These are phyloP conservation scores for Diaporthe citrichinensis DNA, from an alignment of 2,329 filamentous ascomycete species.

Conservation along the genomic window DNA sequence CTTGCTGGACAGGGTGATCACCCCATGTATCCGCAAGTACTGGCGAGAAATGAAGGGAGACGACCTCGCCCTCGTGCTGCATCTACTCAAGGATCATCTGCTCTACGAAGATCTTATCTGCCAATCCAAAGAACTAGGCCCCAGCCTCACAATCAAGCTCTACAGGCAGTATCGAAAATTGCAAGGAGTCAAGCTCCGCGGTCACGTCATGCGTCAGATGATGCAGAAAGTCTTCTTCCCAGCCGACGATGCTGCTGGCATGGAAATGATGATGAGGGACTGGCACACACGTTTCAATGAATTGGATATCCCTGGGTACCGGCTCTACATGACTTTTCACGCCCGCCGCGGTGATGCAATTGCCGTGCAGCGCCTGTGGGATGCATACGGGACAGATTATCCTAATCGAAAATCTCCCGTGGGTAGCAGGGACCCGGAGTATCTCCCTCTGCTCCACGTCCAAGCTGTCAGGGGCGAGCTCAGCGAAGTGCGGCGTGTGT, in stretches of 20 bases:
- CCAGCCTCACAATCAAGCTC: slow-evolving; percentile 54
- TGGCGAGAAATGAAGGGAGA: slow-evolving; percentile 36
- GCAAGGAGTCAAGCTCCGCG: slow-evolving; percentile 54
- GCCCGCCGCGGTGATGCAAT: slow-evolving; percentile 62
- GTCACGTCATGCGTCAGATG: slow-evolving; percentile 59
- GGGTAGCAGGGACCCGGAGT: slow-evolving; percentile 25
- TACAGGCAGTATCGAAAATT: slow-evolving; percentile 63
- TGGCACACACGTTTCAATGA: slow-evolving; percentile 59
- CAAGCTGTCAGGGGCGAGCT: slow-evolving; percentile 79
- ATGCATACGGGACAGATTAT: slow-evolving; percentile 56
- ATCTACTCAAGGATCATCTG: slow-evolving; percentile 53
- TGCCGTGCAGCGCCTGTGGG: slow-evolving; percentile 61
- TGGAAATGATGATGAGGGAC: slow-evolving; percentile 64
- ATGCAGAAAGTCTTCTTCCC: slow-evolving; percentile 58
- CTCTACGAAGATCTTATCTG: slow-evolving; percentile 60
- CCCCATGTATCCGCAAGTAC: slow-evolving; percentile 34
- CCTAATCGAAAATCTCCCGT: slow-evolving; percentile 24
- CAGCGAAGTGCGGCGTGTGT: slow-evolving; percentile 69
- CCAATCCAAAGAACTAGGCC: slow-evolving; percentile 46
- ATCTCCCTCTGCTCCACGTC: slow-evolving; percentile 73
- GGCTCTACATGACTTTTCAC: slow-evolving; percentile 65
- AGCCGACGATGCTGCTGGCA: slow-evolving; percentile 52
- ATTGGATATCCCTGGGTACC: slow-evolving; percentile 61
- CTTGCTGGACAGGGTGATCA: slow-evolving; percentile 35
- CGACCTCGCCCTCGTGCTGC: slow-evolving; percentile 56